These are phyloP conservation scores for Fusarium bulbicola DNA, from an alignment of 2,329 filamentous ascomycete genomes.

Conservation along the genomic window DNA sequence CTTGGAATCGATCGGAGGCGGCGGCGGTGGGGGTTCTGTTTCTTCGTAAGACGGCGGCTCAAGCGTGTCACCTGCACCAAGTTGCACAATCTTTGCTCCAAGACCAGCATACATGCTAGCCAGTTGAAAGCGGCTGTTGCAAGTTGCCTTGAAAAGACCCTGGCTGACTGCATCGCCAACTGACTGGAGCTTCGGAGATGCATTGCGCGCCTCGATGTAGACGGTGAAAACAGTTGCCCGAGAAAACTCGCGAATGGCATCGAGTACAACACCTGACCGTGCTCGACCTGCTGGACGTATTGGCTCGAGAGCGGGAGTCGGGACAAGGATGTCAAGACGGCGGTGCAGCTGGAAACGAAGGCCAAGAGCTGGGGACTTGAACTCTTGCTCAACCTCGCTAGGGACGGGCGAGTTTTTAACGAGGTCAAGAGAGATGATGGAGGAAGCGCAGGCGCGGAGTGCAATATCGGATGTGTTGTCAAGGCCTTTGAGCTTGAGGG, in stretches of 20 bases:
- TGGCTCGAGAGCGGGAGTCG: constrained; percentile 4
- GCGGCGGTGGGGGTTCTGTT: not conserved
- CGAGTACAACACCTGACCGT: constrained; percentile 15
- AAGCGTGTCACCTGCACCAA: not conserved
- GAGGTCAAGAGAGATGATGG: constrained; percentile 1
- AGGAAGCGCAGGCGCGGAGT: constrained; percentile 4
- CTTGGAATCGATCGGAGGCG: not conserved
- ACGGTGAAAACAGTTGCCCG: constrained; percentile 8
- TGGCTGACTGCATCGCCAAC: constrained; percentile 6
- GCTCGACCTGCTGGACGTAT: constrained; percentile 3
- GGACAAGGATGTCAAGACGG: not conserved
- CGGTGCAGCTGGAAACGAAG: not conserved
- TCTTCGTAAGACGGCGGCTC: constrained; percentile 3
- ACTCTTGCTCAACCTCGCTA: not conserved
- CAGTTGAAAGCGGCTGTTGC: constrained; percentile 5
- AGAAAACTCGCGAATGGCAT: constrained; percentile 17
- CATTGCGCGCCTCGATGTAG: constrained; percentile 9
- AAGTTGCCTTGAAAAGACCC: not conserved
- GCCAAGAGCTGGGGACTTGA: constrained; percentile 6
- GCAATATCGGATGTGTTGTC: not conserved
- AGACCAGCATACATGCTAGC: constrained; percentile 22
- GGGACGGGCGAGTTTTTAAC: not conserved
- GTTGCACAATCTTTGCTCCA: constrained; percentile 14
- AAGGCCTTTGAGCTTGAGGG: constrained; percentile 21
- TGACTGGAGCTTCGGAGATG: not conserved